A percentile compares a stretch with the other conserved stretches of the same genome.
Conservation (phyloP, 345 rosid species). For the Iberis pinnata region DNA sequence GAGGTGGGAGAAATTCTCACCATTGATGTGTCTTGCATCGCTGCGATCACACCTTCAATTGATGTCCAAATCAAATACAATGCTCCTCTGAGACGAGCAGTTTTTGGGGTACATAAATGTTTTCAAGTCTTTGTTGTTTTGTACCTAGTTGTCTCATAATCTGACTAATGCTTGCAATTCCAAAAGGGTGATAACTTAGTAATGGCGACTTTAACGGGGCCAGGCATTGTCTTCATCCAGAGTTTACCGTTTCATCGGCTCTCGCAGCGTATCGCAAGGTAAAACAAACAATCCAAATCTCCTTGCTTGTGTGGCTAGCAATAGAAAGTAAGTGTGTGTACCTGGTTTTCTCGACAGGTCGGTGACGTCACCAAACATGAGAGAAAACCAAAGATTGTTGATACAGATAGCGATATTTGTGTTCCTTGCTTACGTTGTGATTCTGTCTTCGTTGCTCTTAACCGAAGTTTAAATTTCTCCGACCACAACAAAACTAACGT, state of each 20-base stretch:
- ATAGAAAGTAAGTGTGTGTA: neutral
- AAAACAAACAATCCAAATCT: slow-evolving; percentile 4
- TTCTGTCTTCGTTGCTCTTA: slow-evolving; percentile 85
- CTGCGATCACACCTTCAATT: slow-evolving; percentile 59
- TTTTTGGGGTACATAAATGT: slow-evolving; percentile 62
- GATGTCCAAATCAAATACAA: slow-evolving; percentile 82
- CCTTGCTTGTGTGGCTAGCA: neutral
- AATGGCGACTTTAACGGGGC: slow-evolving; percentile 77
- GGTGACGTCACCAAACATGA: slow-evolving; percentile 93
- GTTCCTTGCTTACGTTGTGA: slow-evolving; percentile 87
- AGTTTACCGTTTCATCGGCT: slow-evolving; percentile 82
- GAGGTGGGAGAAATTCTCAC: slow-evolving; percentile 77
- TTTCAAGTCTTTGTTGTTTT: neutral
- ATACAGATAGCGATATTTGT: slow-evolving; percentile 78
- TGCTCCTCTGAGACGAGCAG: slow-evolving; percentile 79
- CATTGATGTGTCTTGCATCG: slow-evolving; percentile 81
- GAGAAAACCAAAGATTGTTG: slow-evolving; percentile 86
- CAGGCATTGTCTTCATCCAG: slow-evolving; percentile 95
- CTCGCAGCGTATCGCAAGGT: slow-evolving; percentile 94
- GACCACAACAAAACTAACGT: slow-evolving; percentile 16
- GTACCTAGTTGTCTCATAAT: slow-evolving; percentile 2
- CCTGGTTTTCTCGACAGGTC: too few relatives aligned
- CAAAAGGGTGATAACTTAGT: slow-evolving; percentile 81
- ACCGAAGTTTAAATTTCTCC: slow-evolving; percentile 58
- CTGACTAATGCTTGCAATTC: neutral